Base-by-base conservation (phyloP, 2,329 filamentous ascomycete species). In the Cladophialophora yegresii region DNA sequence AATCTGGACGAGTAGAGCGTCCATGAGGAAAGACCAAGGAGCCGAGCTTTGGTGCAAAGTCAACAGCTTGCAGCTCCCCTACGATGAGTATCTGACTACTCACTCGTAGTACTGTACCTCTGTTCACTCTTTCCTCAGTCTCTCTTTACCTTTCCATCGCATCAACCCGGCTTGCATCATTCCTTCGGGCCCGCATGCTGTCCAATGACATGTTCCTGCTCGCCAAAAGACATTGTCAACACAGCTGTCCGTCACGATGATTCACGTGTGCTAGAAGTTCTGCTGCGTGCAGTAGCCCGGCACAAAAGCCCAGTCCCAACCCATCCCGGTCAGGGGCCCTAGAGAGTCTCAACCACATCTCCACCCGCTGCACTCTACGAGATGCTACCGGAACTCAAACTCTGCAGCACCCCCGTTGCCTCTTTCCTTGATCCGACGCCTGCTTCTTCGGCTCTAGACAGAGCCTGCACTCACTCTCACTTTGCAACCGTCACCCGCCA, bases 271-370 rank as follows among this genome's bases (percentile, higher is more conserved):
- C 51, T 33, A 33, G 28, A 30, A 30, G 12, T 54, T 10, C 51
- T 54, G 28, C 47, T 26, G 47, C 20, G 9, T 50, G 47, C 47
- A 50, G 47, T 50, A 50, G 47, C 47, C 47, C 10, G 47, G 47
- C 22, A 26, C 47, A 54, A 54, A 54, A 54, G 28, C 8, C 28
- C 51, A 33, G 33, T 30, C 51, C 28, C n/a, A 33, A 30, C 7
- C 51, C 23, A 54, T 54, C 51, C 51, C 33, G 30, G 51, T 54
- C 51, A 54, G 51, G 51, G 51, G 51, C 51, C 23, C 28, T 33
- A 5, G 51, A 28, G 23, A 1, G 51, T 54, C 47, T 50, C 47
- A 50, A 28, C 47, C n/a, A 50, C 47, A 54, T 54, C 51, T 54
- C 51, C 51, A 54, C 51, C 51, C 28, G 51, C 51, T 30, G 51